Base-by-base conservation (phyloP, 1,284 basidiomycete genomes). In the Cutaneotrichosporon mucoides region DNA sequence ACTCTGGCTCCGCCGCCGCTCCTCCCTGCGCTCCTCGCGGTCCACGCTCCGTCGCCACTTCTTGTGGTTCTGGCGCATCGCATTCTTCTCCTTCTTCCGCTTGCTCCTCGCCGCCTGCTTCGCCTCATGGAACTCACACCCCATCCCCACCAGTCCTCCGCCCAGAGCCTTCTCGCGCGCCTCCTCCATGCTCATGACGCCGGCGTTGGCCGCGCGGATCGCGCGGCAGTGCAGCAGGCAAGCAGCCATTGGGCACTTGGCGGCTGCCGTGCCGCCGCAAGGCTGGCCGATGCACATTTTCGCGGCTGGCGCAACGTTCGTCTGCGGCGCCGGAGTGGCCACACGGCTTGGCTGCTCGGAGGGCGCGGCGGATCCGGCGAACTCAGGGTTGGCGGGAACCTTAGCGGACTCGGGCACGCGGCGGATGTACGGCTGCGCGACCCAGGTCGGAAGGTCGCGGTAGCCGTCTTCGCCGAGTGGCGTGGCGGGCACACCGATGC, bases 401-500 rank as follows among this genome's bases (percentile, higher is more conserved):
- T 71, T 68, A 44, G 69, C 60, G 1, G 66, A 65, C 7, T 70
- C 56, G 24, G 76, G 73, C 37, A 68, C 59, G 3, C 86, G 83
- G 15, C 90, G 81, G 71, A 91, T 86, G 71, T 92, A 91, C 1
- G 92, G 92, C 74, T 96, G 92, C 8, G 86, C 85, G 10, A 90
- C 80, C 89, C 90, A 94, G 66, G 88, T 85, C 0, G 92, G 92
- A 15, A 93, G 81, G 1, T 84, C 73, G 50, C 82, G 81, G 45
- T 78, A 78, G 0, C 79, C 75, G 4, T 43, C 44, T 3, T 71
- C 66, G 16, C 72, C 64, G 9, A 73, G 66, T 0, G 69, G 60
- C 40, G 76, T 24, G 24, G 24, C 65, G 6, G 67, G 56, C 11
- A 66, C 63, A 10, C 65, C 63, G 76, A 38, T 73, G 24, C 24